Evolutionary conservation across 2,329 filamentous ascomycete species (phyloP).

Genomic region (Colletotrichum ledebouriae): DNA sequence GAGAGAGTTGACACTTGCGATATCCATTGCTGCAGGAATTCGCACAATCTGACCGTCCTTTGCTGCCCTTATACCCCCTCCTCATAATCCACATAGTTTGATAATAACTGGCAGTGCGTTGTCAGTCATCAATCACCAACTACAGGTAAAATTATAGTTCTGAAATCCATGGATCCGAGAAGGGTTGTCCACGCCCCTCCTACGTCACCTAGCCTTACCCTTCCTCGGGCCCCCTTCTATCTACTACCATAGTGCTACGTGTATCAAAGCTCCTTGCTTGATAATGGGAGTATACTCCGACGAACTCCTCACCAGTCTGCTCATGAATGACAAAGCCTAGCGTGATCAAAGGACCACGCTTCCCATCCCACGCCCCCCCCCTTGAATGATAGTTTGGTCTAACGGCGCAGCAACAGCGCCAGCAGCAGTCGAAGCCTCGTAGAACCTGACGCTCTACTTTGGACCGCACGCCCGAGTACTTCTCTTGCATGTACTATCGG

Average conservation of each 20-base stretch:
- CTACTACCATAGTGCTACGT: neutral
- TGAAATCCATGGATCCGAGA: too few species aligned
- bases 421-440: neutral
- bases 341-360: neutral
- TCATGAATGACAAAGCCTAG: conserved; percentile 2
- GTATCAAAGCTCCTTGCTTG: conserved; percentile 6
- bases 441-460: too few species aligned
- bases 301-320: conserved; percentile 1
- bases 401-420: neutral
- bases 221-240: neutral
- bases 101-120: neutral
- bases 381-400: neutral
- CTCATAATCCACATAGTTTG: too few species aligned
- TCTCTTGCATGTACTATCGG: conserved; percentile 6
- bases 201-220: neutral
- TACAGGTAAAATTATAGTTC: conserved; percentile 27
- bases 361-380: neutral
- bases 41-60: too few species aligned
- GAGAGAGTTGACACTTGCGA: conserved; percentile 2
- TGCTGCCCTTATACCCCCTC: too few species aligned
- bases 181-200: conserved; percentile 15
- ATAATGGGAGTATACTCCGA: conserved; percentile 19
- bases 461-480: neutral
- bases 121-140: conserved; percentile 19
- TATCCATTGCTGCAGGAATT: too few species aligned